These are phyloP conservation scores for Aspergillus diversus DNA, from an alignment of 495 filamentous ascomycete species.

Conservation along the genomic window DNA sequence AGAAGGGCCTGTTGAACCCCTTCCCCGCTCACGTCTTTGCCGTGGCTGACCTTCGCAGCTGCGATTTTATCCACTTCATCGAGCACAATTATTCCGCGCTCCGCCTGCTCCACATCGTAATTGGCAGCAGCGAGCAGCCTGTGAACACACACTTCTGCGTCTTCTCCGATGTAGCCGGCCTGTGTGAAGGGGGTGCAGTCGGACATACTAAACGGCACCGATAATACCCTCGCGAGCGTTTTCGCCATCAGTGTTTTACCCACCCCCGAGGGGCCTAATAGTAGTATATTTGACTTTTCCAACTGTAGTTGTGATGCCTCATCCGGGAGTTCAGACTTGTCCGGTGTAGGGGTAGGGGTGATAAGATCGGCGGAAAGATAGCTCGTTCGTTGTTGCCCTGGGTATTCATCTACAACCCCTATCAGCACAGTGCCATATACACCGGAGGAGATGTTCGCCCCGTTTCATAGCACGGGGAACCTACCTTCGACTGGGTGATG, in stretches of 20 bases:
- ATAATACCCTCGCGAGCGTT: slow-evolving; percentile 75
- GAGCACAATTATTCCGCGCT: slow-evolving; percentile 90
- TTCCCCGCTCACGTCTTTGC: slow-evolving; percentile 87
- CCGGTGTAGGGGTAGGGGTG: slow-evolving; percentile 29
- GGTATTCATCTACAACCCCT: slow-evolving; percentile 69
- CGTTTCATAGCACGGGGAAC: neutral
- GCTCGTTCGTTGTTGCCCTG: slow-evolving; percentile 69
- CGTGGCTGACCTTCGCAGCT: slow-evolving; percentile 66
- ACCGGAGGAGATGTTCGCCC: slow-evolving; percentile 3
- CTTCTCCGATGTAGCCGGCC: slow-evolving; percentile 96
- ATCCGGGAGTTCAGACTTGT: slow-evolving; percentile 44
- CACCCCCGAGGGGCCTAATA: slow-evolving; percentile 92
- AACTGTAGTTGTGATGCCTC: slow-evolving; percentile 71
- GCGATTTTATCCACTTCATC: slow-evolving; percentile 98
- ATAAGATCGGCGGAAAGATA: slow-evolving; percentile 35
- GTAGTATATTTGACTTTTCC: slow-evolving; percentile 94
- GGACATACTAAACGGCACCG: slow-evolving; percentile 95
- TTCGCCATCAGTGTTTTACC: slow-evolving; percentile 96
- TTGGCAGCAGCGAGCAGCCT: slow-evolving; percentile 86
- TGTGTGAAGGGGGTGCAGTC: slow-evolving; percentile 98
- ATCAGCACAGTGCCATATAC: slow-evolving; percentile 17
- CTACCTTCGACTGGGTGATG: slow-evolving; percentile 61
- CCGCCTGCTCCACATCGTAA: slow-evolving; percentile 83
- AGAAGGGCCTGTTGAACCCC: slow-evolving; percentile 95
- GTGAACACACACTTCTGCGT: slow-evolving; percentile 91